Evolutionary conservation across 768 basidiomycete species (phyloP).

Genomic region (Leccinum aurantiacum): DNA sequence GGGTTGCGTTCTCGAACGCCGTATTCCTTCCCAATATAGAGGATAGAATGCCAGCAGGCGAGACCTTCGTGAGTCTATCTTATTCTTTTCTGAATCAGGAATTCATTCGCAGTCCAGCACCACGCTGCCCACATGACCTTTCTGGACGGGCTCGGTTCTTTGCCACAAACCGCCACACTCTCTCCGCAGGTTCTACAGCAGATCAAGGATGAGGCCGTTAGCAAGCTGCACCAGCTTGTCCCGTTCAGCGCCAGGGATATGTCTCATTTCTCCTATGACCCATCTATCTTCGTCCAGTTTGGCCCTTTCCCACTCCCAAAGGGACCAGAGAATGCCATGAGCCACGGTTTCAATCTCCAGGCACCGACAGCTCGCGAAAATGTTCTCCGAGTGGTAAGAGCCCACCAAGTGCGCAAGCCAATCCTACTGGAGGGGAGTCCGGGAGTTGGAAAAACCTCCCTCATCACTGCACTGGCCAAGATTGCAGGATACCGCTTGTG

Average conservation of each 20-base stretch:
- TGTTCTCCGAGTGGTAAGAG: slow-evolving; percentile 83
- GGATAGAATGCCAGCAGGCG: slow-evolving; percentile 39
- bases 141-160: slow-evolving; percentile 82
- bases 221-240: slow-evolving; percentile 55
- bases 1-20: slow-evolving; percentile 86
- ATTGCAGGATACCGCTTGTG: slow-evolving; percentile 75
- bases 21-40: slow-evolving; percentile 37
- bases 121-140: slow-evolving; percentile 93
- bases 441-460: slow-evolving; percentile 96
- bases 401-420: slow-evolving; percentile 86
- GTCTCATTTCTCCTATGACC: slow-evolving; percentile 32
- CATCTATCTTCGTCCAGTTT: slow-evolving; percentile 48
- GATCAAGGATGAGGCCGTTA: slow-evolving; percentile 60
- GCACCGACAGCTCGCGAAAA: slow-evolving; percentile 90
- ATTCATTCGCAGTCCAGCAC: slow-evolving; percentile 50
- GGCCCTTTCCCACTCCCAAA: slow-evolving; percentile 73
- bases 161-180: slow-evolving; percentile 70
- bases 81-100: neutral
- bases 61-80: slow-evolving; percentile 64
- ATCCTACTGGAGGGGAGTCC: slow-evolving; percentile 97
- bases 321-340: slow-evolving; percentile 44
- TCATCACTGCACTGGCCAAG: slow-evolving; percentile 83
- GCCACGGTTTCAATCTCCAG: slow-evolving; percentile 68
- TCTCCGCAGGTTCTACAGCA: slow-evolving; percentile 55
- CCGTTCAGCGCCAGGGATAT: slow-evolving; percentile 39